Conservation (phyloP, 2,329 filamentous ascomycete genomes). For the Diaporthe vaccinii region DNA sequence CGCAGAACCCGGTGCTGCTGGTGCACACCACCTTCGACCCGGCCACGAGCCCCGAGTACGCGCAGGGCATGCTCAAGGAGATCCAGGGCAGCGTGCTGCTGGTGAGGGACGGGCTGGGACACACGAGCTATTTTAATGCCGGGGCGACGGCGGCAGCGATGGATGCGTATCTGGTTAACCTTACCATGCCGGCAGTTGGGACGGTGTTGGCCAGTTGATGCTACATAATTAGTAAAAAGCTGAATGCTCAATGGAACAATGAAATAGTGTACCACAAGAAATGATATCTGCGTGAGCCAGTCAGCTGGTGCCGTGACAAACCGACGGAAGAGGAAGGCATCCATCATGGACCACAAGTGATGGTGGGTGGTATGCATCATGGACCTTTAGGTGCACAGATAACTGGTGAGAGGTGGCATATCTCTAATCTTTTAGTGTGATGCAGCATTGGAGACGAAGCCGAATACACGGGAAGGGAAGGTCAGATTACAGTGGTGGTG, state of each 20-base stretch:
- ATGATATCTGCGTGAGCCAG: no score
- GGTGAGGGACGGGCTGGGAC: slow-evolving; percentile 55
- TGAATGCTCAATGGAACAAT: neutral
- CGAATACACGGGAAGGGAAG: neutral
- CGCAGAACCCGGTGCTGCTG: slow-evolving; percentile 51
- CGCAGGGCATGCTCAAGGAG: slow-evolving; percentile 51
- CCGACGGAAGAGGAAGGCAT: neutral
- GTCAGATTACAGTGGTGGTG: neutral
- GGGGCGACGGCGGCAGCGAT: slow-evolving; percentile 51
- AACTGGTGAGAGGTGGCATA: neutral
- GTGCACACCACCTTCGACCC: slow-evolving; percentile 57
- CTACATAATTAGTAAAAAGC: neutral
- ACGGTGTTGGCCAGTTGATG: slow-evolving; percentile 22
- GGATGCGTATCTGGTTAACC: slow-evolving; percentile 48
- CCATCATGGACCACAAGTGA: neutral
- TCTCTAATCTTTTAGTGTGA: neutral
- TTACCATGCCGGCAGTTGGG: slow-evolving; percentile 20
- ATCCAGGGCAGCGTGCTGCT: slow-evolving; percentile 53
- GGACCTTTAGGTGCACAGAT: neutral
- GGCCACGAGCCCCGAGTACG: slow-evolving; percentile 55
- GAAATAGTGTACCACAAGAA: neutral
- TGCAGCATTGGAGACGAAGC: neutral
- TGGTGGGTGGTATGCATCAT: neutral
- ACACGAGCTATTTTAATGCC: slow-evolving; percentile 52
- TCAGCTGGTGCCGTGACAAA: neutral